Evolutionary conservation across 208 protist species (phyloP).

Genomic region (Trypanosoma vivax): DNA sequence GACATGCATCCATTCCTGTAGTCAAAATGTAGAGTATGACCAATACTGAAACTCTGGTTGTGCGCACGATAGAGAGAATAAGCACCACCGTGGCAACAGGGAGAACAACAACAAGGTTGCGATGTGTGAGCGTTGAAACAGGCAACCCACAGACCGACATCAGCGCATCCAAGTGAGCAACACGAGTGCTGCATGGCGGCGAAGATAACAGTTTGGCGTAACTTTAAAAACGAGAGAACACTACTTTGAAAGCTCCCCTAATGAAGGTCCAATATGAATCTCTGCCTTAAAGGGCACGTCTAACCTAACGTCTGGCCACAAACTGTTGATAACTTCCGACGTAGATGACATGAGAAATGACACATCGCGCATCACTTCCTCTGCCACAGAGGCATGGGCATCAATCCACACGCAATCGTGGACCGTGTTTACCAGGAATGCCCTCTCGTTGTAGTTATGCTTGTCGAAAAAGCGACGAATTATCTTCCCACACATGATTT

Average conservation of each 20-base stretch:
- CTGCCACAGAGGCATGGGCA: slow-evolving; percentile 66
- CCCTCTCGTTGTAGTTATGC: slow-evolving; percentile 69
- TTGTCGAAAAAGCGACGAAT: slow-evolving; percentile 72
- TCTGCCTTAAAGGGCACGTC: slow-evolving; percentile 84
- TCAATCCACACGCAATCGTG: slow-evolving; percentile 91
- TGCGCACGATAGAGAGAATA: too few species aligned
- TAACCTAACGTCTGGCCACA: slow-evolving; percentile 82
- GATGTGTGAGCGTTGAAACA: too few species aligned
- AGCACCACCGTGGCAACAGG: too few species aligned
- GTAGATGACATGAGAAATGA: slow-evolving; percentile 64
- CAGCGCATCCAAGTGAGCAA: too few species aligned
- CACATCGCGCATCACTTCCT: slow-evolving; percentile 69
- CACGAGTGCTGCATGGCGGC: too few species aligned
- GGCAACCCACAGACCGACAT: too few species aligned
- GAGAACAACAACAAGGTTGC: too few species aligned
- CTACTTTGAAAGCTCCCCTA: slow-evolving; percentile 63
- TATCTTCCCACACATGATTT: slow-evolving; percentile 86
- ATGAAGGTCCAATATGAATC: slow-evolving; percentile 58
- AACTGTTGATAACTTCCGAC: slow-evolving; percentile 52
- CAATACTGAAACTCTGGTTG: too few species aligned
- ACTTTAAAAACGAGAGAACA: too few species aligned
- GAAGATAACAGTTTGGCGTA: too few species aligned
- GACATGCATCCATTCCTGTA: too few species aligned
- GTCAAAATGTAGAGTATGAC: too few species aligned
- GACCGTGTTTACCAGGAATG: slow-evolving; percentile 87